phyloP scores from a whole-genome alignment of 1,139 yeast species.

The Yamadazyma membranifaciens region DNA sequence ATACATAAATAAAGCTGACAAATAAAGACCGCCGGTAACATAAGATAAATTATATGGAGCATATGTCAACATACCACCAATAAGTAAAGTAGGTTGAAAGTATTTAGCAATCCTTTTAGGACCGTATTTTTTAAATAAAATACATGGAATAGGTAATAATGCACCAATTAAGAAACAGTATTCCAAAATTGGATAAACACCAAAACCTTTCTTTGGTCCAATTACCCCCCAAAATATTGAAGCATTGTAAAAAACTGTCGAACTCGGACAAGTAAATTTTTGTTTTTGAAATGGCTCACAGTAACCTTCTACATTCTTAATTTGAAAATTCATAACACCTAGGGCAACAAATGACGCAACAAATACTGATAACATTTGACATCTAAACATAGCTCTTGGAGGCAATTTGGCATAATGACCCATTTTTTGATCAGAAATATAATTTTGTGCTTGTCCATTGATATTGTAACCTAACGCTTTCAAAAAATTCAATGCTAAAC shows the following conservation, averaged over 20 bases:
- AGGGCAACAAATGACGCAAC: conserved; percentile 44
- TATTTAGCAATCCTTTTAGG: conserved; percentile 27
- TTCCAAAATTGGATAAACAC: conserved; percentile 47
- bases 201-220: conserved; percentile 54
- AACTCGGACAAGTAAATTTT: conserved; percentile 49
- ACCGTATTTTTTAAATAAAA: conserved; percentile 36
- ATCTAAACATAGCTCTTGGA: conserved; percentile 59
- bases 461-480: conserved; percentile 61
- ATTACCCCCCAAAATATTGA: conserved; percentile 65
- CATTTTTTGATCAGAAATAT: conserved; percentile 53
- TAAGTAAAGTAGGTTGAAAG: conserved; percentile 45
- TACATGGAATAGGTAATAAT: conserved; percentile 42
- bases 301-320: conserved; percentile 30
- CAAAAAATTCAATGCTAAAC: conserved; percentile 55
- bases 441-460: conserved; percentile 58
- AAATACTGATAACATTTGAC: conserved; percentile 49
- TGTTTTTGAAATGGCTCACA: conserved; percentile 35
- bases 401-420: conserved; percentile 61
- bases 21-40: conserved; percentile 47
- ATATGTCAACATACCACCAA: conserved; percentile 40
- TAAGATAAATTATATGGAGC: conserved; percentile 62
- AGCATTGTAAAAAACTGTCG: conserved; percentile 50
- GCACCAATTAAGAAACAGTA: conserved; percentile 58
- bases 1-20: conserved; percentile 51
- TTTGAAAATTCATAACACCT: conserved; percentile 53